Evolutionary conservation across 495 filamentous ascomycete genomes (phyloP).

Genomic region (Glarea lozoyensis): DNA sequence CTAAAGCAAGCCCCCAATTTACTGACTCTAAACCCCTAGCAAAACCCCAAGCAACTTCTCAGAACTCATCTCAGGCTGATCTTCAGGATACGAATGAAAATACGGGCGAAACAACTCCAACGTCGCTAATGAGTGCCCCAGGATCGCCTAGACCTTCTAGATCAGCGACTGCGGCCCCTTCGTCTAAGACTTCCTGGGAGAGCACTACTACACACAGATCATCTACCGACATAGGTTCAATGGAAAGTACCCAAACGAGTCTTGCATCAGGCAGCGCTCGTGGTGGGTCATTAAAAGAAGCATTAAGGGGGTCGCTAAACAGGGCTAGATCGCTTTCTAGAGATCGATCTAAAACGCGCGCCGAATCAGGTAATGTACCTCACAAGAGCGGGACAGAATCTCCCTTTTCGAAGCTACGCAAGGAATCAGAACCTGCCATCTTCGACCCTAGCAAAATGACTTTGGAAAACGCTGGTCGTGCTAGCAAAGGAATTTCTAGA

Average conservation of each 20-base stretch:
- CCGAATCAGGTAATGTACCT: slow-evolving; percentile 4
- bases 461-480: slow-evolving; percentile 47
- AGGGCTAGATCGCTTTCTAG: slow-evolving; percentile 14
- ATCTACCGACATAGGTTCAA: background rate
- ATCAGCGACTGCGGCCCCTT: slow-evolving; percentile 1
- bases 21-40: background rate
- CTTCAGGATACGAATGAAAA: no score
- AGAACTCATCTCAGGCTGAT: slow-evolving; percentile 6
- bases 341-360: slow-evolving; percentile 4
- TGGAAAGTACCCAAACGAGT: slow-evolving; percentile 9
- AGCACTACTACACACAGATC: slow-evolving; percentile 14
- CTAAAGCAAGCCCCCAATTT: background rate
- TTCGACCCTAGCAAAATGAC: slow-evolving; percentile 24
- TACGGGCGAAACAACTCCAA: background rate
- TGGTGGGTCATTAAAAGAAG: slow-evolving; percentile 14
- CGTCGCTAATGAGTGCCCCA: background rate
- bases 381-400: slow-evolving; percentile 8
- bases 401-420: background rate
- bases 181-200: slow-evolving; percentile 19
- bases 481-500: slow-evolving; percentile 54
- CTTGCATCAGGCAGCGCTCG: slow-evolving; percentile 6
- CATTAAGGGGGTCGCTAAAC: slow-evolving; percentile 14
- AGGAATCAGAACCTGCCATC: background rate
- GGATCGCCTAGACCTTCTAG: background rate
- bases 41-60: slow-evolving; percentile 8